phyloP scores from a whole-genome alignment of 208 protist species.

The Entamoeba moshkovskii region DNA sequence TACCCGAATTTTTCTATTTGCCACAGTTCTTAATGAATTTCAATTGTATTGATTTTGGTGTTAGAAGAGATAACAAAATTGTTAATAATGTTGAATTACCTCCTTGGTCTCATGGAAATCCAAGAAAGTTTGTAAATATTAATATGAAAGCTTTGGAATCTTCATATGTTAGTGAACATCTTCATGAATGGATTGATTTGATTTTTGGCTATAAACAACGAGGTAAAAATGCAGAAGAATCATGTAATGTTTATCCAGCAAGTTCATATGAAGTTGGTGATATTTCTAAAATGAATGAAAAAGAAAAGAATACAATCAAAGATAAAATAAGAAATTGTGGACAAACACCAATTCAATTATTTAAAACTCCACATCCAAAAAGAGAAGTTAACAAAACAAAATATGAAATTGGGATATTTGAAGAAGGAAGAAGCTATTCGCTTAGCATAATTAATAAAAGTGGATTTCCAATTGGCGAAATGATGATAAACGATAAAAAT shows the following conservation, averaged over 20 bases:
- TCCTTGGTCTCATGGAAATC: conserved; percentile 63
- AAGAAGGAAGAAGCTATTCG: not conserved
- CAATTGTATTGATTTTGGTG: conserved; percentile 34
- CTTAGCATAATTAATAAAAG: not conserved
- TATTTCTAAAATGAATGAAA: not conserved
- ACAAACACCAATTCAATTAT: not conserved
- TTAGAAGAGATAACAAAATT: conserved; percentile 11
- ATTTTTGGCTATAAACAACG: conserved; percentile 84
- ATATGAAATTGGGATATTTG: not conserved
- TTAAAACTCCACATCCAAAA: not conserved
- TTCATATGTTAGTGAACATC: conserved; percentile 61
- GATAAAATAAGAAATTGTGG: not conserved
- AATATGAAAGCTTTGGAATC: conserved; percentile 74
- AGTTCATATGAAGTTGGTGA: not conserved
- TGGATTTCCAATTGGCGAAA: not conserved
- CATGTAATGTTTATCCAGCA: not conserved
- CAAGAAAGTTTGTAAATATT: conserved; percentile 61
- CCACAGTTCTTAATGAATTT: conserved; percentile 38
- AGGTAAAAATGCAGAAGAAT: conserved; percentile 30
- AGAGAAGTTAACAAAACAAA: not conserved
- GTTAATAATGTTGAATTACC: conserved; percentile 56
- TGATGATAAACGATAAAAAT: not conserved
- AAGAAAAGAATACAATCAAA: not conserved
- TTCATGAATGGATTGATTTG: conserved; percentile 91
- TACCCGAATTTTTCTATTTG: conserved; percentile 52